phyloP scores from a whole-genome alignment of 768 basidiomycete genomes.

The Filobasidium wieringae region DNA sequence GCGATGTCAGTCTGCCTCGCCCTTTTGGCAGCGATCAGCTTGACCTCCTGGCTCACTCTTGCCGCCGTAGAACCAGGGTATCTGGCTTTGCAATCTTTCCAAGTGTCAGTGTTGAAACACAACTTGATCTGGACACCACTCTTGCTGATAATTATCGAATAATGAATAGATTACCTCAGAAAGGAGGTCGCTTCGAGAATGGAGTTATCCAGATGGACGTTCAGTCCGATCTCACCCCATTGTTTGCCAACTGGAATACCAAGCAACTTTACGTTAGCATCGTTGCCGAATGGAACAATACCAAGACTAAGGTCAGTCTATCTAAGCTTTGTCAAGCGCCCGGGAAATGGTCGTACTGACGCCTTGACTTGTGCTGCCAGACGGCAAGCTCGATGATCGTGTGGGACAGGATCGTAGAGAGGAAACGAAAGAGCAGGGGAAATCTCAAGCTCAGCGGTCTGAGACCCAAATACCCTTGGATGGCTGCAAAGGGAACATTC shows the following conservation, averaged over 20 bases:
- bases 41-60: conserved; percentile 7
- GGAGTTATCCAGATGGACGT: background rate
- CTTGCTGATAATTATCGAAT: background rate
- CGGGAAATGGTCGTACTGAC: background rate
- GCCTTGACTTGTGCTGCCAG: background rate
- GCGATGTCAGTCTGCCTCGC: conserved; percentile 8
- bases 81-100: conserved; percentile 9
- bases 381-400: conserved; percentile 8
- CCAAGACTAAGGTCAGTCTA: conserved; percentile 4
- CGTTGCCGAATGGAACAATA: conserved; percentile 13
- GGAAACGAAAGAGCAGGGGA: background rate
- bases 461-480: conserved; percentile 11
- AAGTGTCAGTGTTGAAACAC: conserved; percentile 6
- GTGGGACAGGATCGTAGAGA: conserved; percentile 14
- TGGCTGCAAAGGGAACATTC: conserved; percentile 8
- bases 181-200: background rate
- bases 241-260: conserved; percentile 14
- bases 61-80: conserved; percentile 4
- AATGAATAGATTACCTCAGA: background rate
- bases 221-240: conserved; percentile 8
- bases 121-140: background rate
- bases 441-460: conserved; percentile 3
- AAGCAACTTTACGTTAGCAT: conserved; percentile 12
- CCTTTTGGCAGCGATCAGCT: conserved; percentile 9
- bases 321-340: background rate